Conservation (phyloP, 208 protist genomes). For the Trypanosoma mega region DNA sequence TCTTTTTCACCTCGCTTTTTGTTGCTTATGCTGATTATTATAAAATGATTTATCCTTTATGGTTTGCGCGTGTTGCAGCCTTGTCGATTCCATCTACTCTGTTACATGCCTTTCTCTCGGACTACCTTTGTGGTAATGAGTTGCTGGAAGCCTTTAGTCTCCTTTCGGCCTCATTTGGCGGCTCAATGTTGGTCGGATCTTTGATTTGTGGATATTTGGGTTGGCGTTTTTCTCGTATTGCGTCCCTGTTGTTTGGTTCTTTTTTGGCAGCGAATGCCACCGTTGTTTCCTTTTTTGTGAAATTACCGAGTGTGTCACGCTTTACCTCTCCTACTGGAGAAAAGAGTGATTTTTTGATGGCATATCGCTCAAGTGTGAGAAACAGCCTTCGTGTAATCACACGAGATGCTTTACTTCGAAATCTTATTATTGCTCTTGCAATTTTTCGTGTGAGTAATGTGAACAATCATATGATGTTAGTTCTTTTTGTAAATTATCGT, state of each 20-base stretch:
- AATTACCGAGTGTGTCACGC: background rate
- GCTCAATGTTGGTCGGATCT: conserved; percentile 30
- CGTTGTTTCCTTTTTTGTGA: conserved; percentile 14
- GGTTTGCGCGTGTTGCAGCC: conserved; percentile 31
- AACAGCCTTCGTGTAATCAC: conserved; percentile 18
- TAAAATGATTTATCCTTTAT: conserved; percentile 25
- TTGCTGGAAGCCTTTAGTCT: conserved; percentile 37
- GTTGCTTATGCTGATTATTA: conserved; percentile 25
- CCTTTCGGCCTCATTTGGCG: conserved; percentile 35
- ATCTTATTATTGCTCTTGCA: conserved; percentile 27
- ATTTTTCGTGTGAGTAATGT: conserved; percentile 41
- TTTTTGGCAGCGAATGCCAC: background rate
- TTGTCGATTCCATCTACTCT: conserved; percentile 41
- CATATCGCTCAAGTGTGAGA: background rate
- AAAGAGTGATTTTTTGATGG: background rate
- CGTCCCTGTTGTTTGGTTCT: conserved; percentile 21
- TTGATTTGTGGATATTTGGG: conserved; percentile 38
- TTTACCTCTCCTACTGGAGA: background rate
- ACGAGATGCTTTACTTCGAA: conserved; percentile 22
- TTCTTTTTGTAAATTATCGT: conserved; percentile 42
- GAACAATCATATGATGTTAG: conserved; percentile 45
- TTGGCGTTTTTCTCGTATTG: conserved; percentile 22
- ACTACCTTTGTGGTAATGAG: conserved; percentile 35
- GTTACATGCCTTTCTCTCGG: conserved; percentile 39
- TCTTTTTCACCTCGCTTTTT: conserved; percentile 26